Percentiles rank a stretch among this genome's conserved stretches.
Evolutionary conservation across 768 basidiomycete genomes (phyloP).

Genomic region (Rhodotorula sphaerocarpa): DNA sequence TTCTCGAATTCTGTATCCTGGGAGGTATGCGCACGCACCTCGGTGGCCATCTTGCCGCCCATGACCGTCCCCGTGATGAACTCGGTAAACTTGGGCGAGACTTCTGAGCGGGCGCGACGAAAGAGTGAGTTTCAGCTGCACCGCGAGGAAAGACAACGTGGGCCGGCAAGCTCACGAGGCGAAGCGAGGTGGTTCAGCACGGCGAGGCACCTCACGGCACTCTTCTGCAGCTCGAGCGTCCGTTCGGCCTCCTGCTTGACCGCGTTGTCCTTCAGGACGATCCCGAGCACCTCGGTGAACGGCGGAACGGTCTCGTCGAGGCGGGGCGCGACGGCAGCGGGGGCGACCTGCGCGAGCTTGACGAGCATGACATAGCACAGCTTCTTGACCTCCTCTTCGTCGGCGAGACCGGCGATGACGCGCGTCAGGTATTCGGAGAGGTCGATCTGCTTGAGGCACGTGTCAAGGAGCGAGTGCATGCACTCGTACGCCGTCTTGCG

Average conservation of each 20-base stretch:
- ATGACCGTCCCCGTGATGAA: constrained; percentile 10
- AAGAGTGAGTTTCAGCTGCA: neutral
- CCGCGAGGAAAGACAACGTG: neutral
- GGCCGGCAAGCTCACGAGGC: constrained; percentile 2
- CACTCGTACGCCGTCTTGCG: constrained; percentile 97
- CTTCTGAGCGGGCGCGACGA: neutral
- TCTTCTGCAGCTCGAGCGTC: constrained; percentile 80
- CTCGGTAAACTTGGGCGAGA: constrained; percentile 15
- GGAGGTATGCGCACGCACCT: constrained; percentile 8
- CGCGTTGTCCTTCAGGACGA: constrained; percentile 81
- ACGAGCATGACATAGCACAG: constrained; percentile 92
- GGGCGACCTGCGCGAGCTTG: constrained; percentile 77
- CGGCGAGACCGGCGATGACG: constrained; percentile 71
- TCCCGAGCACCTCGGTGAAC: constrained; percentile 82
- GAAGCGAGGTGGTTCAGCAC: constrained; percentile 65
- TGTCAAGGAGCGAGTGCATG: constrained; percentile 89
- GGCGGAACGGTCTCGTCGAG: constrained; percentile 76
- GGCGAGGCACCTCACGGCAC: constrained; percentile 76
- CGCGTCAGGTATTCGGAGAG: constrained; percentile 72
- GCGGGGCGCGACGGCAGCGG: constrained; percentile 65
- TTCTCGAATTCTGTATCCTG: too few species aligned
- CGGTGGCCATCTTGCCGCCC: constrained; percentile 13
- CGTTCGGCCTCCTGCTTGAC: constrained; percentile 83
- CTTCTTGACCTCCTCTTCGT: constrained; percentile 95
- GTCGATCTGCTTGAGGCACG: constrained; percentile 79